Conservation (phyloP, 1,284 basidiomycete species). For the Microbotryum lychnidis-dioicae region DNA sequence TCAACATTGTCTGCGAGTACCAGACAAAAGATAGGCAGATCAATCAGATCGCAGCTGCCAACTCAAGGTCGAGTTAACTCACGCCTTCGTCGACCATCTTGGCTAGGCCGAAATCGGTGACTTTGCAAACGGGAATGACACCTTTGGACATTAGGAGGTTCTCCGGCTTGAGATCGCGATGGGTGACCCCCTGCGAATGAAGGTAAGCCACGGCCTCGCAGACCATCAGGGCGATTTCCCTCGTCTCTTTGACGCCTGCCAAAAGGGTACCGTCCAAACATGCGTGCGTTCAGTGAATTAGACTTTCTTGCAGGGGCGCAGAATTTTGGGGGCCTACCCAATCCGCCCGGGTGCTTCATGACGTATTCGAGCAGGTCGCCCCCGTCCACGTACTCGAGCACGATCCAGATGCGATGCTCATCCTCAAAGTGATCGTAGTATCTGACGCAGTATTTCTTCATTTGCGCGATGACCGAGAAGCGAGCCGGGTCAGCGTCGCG, state of each 20-base stretch:
- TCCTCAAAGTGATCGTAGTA: constrained; percentile 70
- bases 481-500: neutral
- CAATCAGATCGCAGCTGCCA: too few species aligned
- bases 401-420: constrained; percentile 60
- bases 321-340: too few species aligned
- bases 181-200: constrained; percentile 64
- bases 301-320: constrained; percentile 12
- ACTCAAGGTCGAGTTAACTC: neutral
- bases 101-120: constrained; percentile 88
- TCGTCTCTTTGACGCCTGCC: constrained; percentile 51
- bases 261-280: constrained; percentile 5
- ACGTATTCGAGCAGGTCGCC: constrained; percentile 62
- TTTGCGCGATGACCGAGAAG: neutral
- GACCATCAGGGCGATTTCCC: constrained; percentile 62
- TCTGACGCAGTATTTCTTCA: constrained; percentile 63
- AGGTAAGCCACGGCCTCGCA: constrained; percentile 61
- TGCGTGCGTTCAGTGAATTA: constrained; percentile 32
- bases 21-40: neutral
- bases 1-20: constrained; percentile 20
- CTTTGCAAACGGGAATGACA: constrained; percentile 59
- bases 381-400: constrained; percentile 71
- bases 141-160: constrained; percentile 65
- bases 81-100: constrained; percentile 61
- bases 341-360: constrained; percentile 11
- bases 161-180: constrained; percentile 90